Conservation (phyloP, 441 rosid species). For the Gossypium lobatum region DNA sequence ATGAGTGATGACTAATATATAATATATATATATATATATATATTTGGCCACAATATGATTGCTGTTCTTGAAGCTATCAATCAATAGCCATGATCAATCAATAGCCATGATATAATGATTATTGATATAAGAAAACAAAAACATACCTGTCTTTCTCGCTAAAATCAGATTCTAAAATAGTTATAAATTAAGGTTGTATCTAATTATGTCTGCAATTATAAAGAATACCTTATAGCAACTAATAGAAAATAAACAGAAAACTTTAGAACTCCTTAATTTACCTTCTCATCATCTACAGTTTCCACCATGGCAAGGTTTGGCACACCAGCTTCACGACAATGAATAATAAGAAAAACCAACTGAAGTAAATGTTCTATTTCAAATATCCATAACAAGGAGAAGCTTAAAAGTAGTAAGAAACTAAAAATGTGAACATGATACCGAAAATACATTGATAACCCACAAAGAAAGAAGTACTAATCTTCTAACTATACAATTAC, state of each 20-base stretch:
- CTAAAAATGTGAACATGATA: background rate
- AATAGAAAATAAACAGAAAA: background rate
- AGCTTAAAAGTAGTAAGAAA: background rate
- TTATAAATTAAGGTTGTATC: background rate
- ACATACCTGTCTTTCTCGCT: background rate
- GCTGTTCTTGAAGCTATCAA: background rate
- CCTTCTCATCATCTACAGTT: conserved; percentile 89
- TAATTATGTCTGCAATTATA: background rate
- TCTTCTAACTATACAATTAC: background rate
- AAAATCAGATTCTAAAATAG: background rate
- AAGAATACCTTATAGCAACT: background rate
- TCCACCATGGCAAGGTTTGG: conserved; percentile 85
- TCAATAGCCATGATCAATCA: background rate
- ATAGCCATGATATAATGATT: too few species aligned
- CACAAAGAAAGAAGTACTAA: background rate
- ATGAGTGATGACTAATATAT: background rate
- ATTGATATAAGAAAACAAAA: background rate
- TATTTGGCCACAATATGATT: background rate
- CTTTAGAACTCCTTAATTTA: conserved; percentile 13
- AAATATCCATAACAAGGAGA: background rate
- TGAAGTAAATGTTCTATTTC: background rate
- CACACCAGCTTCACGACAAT: conserved; percentile 60
- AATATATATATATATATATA: background rate
- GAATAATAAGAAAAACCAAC: background rate
- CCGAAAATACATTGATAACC: background rate